phyloP scores from a whole-genome alignment of 1,139 yeast species.

The Candida sanyaensis region DNA sequence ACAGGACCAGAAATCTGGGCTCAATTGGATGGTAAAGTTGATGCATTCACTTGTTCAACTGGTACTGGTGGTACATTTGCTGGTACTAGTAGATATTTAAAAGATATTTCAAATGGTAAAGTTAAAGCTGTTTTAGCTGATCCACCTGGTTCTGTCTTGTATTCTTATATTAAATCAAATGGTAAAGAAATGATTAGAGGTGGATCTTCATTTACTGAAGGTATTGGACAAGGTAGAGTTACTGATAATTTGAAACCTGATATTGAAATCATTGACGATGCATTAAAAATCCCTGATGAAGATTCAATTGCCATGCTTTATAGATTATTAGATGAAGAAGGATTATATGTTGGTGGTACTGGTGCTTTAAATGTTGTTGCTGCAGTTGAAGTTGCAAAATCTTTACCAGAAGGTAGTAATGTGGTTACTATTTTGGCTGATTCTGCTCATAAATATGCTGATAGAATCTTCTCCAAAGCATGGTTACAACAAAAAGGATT shows the following conservation, averaged over 20 bases:
- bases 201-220: conserved; percentile 90
- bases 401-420: conserved; percentile 78
- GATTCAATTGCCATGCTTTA: conserved; percentile 79
- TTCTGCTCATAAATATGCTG: conserved; percentile 86
- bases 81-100: conserved; percentile 75
- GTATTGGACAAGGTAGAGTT: conserved; percentile 93
- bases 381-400: conserved; percentile 69
- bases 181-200: conserved; percentile 64
- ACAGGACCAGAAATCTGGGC: conserved; percentile 93
- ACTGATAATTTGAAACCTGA: conserved; percentile 81
- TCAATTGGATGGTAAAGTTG: conserved; percentile 79
- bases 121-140: conserved; percentile 76
- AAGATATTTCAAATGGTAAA: conserved; percentile 58
- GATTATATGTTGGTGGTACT: conserved; percentile 87
- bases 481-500: conserved; percentile 78
- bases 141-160: conserved; percentile 89
- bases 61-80: conserved; percentile 94
- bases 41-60: conserved; percentile 85
- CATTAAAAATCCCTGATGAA: conserved; percentile 73
- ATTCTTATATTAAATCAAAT: conserved; percentile 69
- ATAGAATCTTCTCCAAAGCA: conserved; percentile 69
- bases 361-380: conserved; percentile 84
- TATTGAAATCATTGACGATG: conserved; percentile 70
- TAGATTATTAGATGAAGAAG: conserved; percentile 83
- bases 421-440: conserved; percentile 87